Evolutionary conservation across 805 yeast genomes (phyloP).

Genomic region (Yarrowia hollandica): DNA sequence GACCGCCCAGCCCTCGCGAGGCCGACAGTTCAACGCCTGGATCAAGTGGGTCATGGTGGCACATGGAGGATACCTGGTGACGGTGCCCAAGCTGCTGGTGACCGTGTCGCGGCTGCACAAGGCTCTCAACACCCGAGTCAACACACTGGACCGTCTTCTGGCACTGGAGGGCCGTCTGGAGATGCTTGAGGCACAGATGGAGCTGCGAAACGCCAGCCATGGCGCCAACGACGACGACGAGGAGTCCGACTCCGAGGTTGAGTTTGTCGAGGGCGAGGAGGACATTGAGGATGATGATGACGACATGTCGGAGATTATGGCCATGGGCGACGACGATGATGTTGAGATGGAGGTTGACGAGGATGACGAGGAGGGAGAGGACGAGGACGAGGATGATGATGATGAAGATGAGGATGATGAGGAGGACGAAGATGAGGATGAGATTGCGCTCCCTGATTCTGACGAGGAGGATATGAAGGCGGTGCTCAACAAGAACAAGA

Average conservation of each 20-base stretch:
- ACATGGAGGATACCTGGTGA: constrained; percentile 64
- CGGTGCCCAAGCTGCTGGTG: constrained; percentile 53
- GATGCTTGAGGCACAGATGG: constrained; percentile 72
- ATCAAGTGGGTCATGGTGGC: constrained; percentile 74
- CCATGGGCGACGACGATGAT: constrained; percentile 48
- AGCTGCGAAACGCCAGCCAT: constrained; percentile 56
- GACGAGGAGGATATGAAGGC: constrained; percentile 25
- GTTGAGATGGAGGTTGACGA: constrained; percentile 42
- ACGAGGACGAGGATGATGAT: constrained; percentile 40
- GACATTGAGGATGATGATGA: constrained; percentile 44
- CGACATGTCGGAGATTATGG: constrained; percentile 44
- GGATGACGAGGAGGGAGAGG: constrained; percentile 43
- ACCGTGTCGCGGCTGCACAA: constrained; percentile 59
- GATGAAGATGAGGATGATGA: constrained; percentile 37
- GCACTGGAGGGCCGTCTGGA: constrained; percentile 85
- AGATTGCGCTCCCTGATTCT: constrained; percentile 21
- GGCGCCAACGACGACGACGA: constrained; percentile 40
- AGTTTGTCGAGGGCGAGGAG: constrained; percentile 46
- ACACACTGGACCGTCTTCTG: constrained; percentile 63
- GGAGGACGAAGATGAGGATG: constrained; percentile 29
- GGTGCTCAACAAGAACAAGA: constrained; percentile 19
- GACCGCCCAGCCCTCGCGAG: constrained; percentile 55
- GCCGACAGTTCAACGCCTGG: constrained; percentile 62
- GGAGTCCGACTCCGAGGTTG: constrained; percentile 41
- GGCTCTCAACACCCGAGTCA: constrained; percentile 56